A percentile compares a stretch with the other conserved stretches of the same genome.
Evolutionary conservation across 805 yeast species (phyloP).

Genomic region (Tetrapisispora iriomotensis): DNA sequence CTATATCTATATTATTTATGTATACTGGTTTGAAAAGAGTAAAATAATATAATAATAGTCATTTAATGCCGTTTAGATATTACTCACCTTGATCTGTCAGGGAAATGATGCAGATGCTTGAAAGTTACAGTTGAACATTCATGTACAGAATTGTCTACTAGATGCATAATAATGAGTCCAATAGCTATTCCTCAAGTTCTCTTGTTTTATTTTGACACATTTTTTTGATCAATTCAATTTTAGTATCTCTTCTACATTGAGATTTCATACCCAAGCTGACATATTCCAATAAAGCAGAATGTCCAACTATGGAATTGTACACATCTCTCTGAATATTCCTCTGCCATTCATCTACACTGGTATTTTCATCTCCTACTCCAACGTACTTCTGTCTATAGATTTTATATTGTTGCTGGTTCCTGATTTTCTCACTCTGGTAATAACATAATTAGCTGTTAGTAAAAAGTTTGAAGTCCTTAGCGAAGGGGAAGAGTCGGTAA

Average conservation of each 20-base stretch:
- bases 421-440: slow-evolving; percentile 46
- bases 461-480: too few species aligned
- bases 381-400: slow-evolving; percentile 51
- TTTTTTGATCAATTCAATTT: slow-evolving; percentile 19
- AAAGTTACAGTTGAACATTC: background rate
- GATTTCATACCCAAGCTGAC: slow-evolving; percentile 18
- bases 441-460: too few species aligned
- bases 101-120: background rate
- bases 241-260: slow-evolving; percentile 18
- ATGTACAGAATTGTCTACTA: background rate
- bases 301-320: slow-evolving; percentile 21
- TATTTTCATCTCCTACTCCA: slow-evolving; percentile 70
- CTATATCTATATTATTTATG: too few species aligned
- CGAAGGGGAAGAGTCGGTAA: too few species aligned
- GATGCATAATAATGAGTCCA: background rate
- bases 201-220: slow-evolving; percentile 13
- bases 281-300: slow-evolving; percentile 25
- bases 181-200: background rate
- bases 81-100: too few species aligned
- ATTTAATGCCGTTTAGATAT: too few species aligned
- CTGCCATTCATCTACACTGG: slow-evolving; percentile 61
- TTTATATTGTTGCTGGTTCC: slow-evolving; percentile 49
- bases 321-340: slow-evolving; percentile 35
- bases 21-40: too few species aligned
- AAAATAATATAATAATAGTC: too few species aligned